Conservation (phyloP, 2,329 filamentous ascomycete species). For the Pseudogymnoascus sp. region DNA sequence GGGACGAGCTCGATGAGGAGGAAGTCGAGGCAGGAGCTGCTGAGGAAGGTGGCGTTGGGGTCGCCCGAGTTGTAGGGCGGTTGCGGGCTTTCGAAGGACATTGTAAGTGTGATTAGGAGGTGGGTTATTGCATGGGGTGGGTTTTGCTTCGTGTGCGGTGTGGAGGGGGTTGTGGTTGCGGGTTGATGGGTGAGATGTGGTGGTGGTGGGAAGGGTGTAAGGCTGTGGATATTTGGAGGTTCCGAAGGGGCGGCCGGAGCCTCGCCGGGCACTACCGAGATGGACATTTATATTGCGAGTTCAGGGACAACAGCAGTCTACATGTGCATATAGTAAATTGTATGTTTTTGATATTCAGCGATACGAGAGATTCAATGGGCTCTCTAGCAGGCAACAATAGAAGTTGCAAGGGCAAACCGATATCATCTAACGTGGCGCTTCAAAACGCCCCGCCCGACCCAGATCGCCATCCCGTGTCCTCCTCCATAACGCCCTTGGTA, state of each 20-base stretch:
- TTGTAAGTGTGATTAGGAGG: constrained; percentile 29
- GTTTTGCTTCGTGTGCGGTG: not conserved
- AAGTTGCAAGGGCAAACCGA: not conserved
- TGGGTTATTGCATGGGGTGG: not conserved
- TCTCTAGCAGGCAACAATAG: not conserved
- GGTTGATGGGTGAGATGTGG: not conserved
- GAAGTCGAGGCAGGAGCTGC: constrained; percentile 82
- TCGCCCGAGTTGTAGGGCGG: constrained; percentile 66
- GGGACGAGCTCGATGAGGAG: constrained; percentile 95
- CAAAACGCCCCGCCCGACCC: not conserved
- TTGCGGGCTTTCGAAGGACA: constrained; percentile 68
- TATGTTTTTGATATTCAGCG: not conserved
- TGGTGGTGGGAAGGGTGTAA: not conserved
- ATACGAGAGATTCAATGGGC: not conserved
- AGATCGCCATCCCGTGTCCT: not conserved
- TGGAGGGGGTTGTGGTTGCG: not conserved
- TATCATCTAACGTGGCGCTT: not conserved
- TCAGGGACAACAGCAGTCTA: not conserved
- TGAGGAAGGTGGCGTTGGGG: constrained; percentile 68
- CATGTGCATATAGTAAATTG: not conserved
- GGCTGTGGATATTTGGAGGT: constrained; percentile 6
- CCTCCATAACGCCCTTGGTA: constrained; percentile 5
- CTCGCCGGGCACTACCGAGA: constrained; percentile 4
- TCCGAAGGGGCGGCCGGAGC: not conserved
- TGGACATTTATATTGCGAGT: not conserved